Evolutionary conservation across 2,329 filamentous ascomycete species (phyloP), one percentile per base, ranked within the genome.

Genomic region (Didymella pomorum): DNA sequence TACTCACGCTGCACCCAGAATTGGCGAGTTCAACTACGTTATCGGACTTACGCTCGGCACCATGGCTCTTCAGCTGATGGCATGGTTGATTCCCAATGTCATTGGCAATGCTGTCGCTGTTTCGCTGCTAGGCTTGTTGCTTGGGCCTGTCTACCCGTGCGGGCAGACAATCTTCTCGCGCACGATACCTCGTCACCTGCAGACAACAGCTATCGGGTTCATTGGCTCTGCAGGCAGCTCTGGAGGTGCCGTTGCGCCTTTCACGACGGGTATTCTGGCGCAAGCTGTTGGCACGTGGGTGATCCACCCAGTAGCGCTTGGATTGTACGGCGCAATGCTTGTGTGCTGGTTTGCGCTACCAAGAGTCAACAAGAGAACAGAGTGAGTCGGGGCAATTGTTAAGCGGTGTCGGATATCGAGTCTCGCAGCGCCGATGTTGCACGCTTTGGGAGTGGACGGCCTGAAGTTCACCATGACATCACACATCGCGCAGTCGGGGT

Each of bases 131-230:
- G 92, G 92, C 12, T 76, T 95, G 8, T 76, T 95, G 28, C 80
- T 96, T 0, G 92, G 92, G 0, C 91, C 92, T 0, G 83, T 96
- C 4, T 96, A 93, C 70, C 91, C 92, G 0, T 93, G 89, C 71
- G 86, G 88, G 0, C 83, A 85, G 3, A 84, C 85, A 0, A 81
- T 91, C 6, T 88, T 91, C 64, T 83, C 87, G 53, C 80, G 84
- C 37, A 78, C 83, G 33, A 81, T 92, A 72, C 83, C 82, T 16
- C 79, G 84, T 16, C 78, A 82, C 37, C 80, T 91, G 55, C 85
- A 87, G 62, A 82, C 89, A 18, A 86, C 84, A 41, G 84, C 86
- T 1, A 82, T 92, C 64, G 84, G 88, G 2, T 85, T 90, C 54
- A 90, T 92, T 58, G 86, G 84, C 21, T 87, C 87, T 4, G 89